Evolutionary conservation across 2,329 filamentous ascomycete genomes (phyloP).

Genomic region (Proliferodiscus dingleyae): DNA sequence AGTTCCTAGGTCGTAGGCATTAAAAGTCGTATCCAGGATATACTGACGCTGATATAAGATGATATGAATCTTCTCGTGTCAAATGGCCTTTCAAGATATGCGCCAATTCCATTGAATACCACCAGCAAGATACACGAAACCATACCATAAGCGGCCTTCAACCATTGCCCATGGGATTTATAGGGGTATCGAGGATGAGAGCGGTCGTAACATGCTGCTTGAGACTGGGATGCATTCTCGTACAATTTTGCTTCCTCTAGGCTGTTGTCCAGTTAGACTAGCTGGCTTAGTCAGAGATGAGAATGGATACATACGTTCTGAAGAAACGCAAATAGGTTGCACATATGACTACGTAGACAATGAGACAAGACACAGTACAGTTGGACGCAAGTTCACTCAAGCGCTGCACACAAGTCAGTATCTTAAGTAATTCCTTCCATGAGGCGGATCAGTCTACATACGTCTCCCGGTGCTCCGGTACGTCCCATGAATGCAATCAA

Average conservation of each 20-base stretch:
- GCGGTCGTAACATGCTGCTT: conserved; percentile 34
- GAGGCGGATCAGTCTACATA: conserved; percentile 18
- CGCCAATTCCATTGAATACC: conserved; percentile 33
- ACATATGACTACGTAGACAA: conserved; percentile 38
- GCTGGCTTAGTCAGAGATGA: not conserved
- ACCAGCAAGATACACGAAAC: conserved; percentile 32
- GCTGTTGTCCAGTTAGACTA: conserved; percentile 21
- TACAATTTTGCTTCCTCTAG: conserved; percentile 36
- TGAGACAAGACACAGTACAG: conserved; percentile 36
- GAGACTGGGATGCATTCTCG: conserved; percentile 35
- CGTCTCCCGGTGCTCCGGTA: conserved; percentile 33
- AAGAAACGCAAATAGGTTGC: conserved; percentile 38
- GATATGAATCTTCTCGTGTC: conserved; percentile 34
- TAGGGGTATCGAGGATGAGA: conserved; percentile 35
- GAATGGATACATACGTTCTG: conserved; percentile 28
- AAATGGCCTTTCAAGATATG: conserved; percentile 34
- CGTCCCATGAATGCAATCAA: conserved; percentile 37
- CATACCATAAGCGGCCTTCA: conserved; percentile 35
- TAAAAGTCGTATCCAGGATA: not conserved
- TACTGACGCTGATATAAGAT: conserved; percentile 37
- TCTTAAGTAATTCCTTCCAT: not conserved
- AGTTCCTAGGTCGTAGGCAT: not conserved
- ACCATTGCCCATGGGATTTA: conserved; percentile 37
- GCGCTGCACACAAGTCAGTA: conserved; percentile 26
- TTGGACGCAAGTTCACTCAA: conserved; percentile 36